Base-by-base conservation (phyloP, 129 eudicot genomes). In the Flaveria linearis region DNA sequence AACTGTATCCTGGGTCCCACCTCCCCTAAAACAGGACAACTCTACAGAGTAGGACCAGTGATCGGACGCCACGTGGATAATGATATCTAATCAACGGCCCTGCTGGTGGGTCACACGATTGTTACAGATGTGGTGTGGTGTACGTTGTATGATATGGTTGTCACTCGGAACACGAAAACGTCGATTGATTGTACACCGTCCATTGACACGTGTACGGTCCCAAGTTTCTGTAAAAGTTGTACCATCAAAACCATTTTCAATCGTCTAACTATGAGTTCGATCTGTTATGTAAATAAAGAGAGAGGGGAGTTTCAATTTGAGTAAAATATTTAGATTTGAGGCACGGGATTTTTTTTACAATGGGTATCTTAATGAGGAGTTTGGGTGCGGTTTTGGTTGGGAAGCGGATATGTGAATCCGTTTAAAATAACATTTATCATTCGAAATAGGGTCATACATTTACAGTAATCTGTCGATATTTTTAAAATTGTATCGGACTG, bases 141-240 rank as follows among this genome's bases (percentile, higher is more conserved):
- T 82, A 76, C 82, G 80, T 74, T 70, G 82, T 74, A 46, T 74
- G 41, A 60, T 73, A 71, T 78, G 77, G 82, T 69, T 81, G 87
- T 72, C 80, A 82, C 60, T 66, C 45, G 51, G 83, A 53, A 73
- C 83, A 80, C 83, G 83, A 66, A 80, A 80, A 60, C 13, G 71
- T 17, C 23, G 63, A 58, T 60, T 70, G 82, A 70, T 73, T 11
- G 75, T 53, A 66, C 49, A 55, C 25, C 42, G 62, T 55, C 57
- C 39, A 78, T 63, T 18, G 75, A 80, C 79, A 80, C 83, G 83
- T 80, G 79, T 80, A 80, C 79, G 83, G 83, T 66, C 15, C 42
- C 2, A 28, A 63, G 41, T 41, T 53, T 73, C 62, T 80, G 82
- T 2, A 26, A 30, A 69, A 39, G 64, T 17, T 26, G 53, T 57